A percentile compares a stretch with the other conserved stretches of the same genome.
Conservation (phyloP, 2,329 filamentous ascomycete genomes). For the Penicillium sp. region DNA sequence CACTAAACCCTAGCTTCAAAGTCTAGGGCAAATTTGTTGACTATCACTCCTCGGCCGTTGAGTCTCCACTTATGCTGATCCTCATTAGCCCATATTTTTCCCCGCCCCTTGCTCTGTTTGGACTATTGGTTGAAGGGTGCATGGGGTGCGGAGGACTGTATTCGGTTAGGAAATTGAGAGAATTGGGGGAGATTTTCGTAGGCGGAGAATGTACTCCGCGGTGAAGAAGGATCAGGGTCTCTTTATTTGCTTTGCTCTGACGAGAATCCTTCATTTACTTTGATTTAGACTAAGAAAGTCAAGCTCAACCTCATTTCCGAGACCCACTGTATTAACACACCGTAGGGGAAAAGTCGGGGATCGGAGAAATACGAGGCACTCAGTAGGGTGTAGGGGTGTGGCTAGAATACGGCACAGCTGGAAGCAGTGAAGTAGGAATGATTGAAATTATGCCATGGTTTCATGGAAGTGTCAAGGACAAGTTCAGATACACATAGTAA, state of each 20-base stretch:
- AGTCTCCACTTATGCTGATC: slow-evolving; percentile 9
- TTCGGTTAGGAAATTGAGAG: too few relatives aligned
- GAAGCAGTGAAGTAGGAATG: too few relatives aligned
- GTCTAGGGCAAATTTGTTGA: neutral
- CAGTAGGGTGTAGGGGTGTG: too few relatives aligned
- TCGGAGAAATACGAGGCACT: too few relatives aligned
- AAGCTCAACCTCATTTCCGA: slow-evolving; percentile 1
- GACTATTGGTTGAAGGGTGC: neutral
- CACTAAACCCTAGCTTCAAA: neutral
- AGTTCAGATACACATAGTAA: neutral
- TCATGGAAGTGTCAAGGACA: too few relatives aligned
- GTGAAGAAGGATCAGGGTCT: too few relatives aligned
- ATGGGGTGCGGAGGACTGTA: neutral
- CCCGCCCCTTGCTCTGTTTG: slow-evolving; percentile 3
- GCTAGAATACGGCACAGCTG: too few relatives aligned
- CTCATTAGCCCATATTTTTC: slow-evolving; percentile 7
- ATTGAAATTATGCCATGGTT: neutral
- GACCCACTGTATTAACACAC: neutral
- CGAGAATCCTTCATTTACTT: too few relatives aligned
- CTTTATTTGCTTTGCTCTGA: too few relatives aligned
- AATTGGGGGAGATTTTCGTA: too few relatives aligned
- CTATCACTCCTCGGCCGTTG: slow-evolving; percentile 7
- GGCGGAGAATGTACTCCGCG: too few relatives aligned
- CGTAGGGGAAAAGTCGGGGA: neutral
- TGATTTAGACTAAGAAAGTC: neutral